phyloP scores from a whole-genome alignment of 176 grass and related monocot genomes.

The Tillandsia leiboldiana region DNA sequence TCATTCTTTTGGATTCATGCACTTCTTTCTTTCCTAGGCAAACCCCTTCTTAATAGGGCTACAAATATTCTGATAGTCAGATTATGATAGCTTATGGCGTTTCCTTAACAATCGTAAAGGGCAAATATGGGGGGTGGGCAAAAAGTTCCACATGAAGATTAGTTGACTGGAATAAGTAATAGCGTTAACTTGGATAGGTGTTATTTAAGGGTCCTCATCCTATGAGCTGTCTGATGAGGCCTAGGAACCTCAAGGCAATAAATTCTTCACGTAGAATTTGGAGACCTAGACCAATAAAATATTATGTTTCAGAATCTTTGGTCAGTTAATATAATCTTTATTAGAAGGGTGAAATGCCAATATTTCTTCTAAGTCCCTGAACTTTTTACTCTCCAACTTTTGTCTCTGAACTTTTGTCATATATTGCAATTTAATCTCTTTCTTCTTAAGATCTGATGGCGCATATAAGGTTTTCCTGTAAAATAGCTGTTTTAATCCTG shows the following conservation, averaged over 20 bases:
- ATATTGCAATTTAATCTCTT: too few relatives aligned
- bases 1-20: background rate
- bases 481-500: too few relatives aligned
- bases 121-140: slow-evolving; percentile 4
- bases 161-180: background rate
- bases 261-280: background rate
- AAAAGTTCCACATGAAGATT: slow-evolving; percentile 2
- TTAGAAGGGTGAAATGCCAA: too few relatives aligned
- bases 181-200: background rate
- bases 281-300: background rate
- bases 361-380: too few relatives aligned
- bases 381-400: too few relatives aligned
- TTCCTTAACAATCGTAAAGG: background rate
- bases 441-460: too few relatives aligned
- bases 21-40: background rate
- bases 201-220: background rate
- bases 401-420: too few relatives aligned
- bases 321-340: too few relatives aligned
- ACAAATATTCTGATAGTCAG: background rate
- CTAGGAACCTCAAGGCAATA: background rate
- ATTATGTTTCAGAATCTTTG: background rate
- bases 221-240: slow-evolving; percentile 1
- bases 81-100: background rate
- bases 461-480: too few relatives aligned
- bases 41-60: background rate